Conservation (phyloP, 169 alveolate species). For the Cryptosporidium ryanae region DNA sequence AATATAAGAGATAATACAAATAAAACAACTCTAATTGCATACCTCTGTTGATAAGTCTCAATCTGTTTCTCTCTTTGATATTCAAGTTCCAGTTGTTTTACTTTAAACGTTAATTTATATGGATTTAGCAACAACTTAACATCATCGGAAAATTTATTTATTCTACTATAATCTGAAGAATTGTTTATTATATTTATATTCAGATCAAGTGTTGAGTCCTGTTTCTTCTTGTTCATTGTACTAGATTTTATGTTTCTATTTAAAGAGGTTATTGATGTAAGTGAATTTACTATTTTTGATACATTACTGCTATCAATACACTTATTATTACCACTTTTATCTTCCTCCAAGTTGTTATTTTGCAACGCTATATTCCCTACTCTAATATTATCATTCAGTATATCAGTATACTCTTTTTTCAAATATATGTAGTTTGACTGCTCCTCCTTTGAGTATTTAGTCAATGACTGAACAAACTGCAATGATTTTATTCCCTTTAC, state of each 20-base stretch:
- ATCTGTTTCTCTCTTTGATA: conserved; percentile 40
- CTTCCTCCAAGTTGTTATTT: too few species aligned
- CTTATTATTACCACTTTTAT: too few species aligned
- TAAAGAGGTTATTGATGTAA: not conserved
- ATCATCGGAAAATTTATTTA: conserved; percentile 29
- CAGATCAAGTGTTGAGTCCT: conserved; percentile 17
- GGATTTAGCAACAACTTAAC: conserved; percentile 23
- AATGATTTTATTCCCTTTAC: conserved; percentile 30
- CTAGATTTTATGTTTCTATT: not conserved
- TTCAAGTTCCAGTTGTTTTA: conserved; percentile 41
- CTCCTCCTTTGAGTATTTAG: conserved; percentile 6
- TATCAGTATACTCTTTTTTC: not conserved
- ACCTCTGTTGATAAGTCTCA: conserved; percentile 30
- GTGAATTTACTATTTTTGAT: not conserved
- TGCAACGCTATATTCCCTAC: too few species aligned
- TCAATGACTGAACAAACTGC: conserved; percentile 42
- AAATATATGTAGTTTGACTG: not conserved
- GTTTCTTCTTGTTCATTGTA: not conserved
- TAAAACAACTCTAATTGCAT: conserved; percentile 57
- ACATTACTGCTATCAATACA: too few species aligned
- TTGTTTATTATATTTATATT: conserved; percentile 22
- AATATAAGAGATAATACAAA: conserved; percentile 29
- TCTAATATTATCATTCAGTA: conserved; percentile 1
- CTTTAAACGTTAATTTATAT: conserved; percentile 42
- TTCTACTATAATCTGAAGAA: conserved; percentile 19